Evolutionary conservation across 192 early-diverging fungal species (phyloP).

Genomic region (Coemansia guatemalensis): DNA sequence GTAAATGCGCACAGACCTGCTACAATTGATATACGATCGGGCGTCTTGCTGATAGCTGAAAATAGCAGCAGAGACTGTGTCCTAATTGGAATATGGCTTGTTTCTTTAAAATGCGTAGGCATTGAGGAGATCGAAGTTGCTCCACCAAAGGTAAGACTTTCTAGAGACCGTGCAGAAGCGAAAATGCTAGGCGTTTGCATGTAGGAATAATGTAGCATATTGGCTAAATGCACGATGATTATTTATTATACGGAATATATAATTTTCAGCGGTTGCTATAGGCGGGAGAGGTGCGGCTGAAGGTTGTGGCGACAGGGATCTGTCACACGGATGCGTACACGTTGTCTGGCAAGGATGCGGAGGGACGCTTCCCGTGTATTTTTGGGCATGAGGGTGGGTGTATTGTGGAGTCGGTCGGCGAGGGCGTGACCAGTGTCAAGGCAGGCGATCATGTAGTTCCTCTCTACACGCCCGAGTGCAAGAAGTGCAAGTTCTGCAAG

Average conservation of each 20-base stretch:
- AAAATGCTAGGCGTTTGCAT: background rate
- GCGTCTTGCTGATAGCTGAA: background rate
- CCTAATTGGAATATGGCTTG: background rate
- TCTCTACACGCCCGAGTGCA: constrained; percentile 87
- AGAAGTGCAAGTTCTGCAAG: constrained; percentile 96
- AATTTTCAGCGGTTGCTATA: background rate
- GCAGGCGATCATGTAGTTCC: constrained; percentile 97
- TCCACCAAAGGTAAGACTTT: constrained; percentile 68
- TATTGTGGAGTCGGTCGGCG: constrained; percentile 94
- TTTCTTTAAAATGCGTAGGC: constrained; percentile 44
- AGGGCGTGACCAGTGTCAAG: constrained; percentile 86
- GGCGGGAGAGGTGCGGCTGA: constrained; percentile 91
- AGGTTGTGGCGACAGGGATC: constrained; percentile 87
- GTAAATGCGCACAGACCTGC: constrained; percentile 23
- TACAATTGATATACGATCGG: background rate
- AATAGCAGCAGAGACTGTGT: background rate
- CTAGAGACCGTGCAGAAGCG: no score
- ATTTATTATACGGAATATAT: background rate
- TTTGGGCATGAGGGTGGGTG: constrained; percentile 96
- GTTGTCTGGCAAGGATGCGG: constrained; percentile 78
- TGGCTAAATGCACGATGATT: background rate
- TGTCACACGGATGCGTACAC: constrained; percentile 98
- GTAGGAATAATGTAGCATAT: background rate
- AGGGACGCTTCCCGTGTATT: constrained; percentile 89
- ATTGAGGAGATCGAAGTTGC: constrained; percentile 95